Conservation (phyloP, 371 early-diverging fungal genomes). For the Mucor sp. region DNA sequence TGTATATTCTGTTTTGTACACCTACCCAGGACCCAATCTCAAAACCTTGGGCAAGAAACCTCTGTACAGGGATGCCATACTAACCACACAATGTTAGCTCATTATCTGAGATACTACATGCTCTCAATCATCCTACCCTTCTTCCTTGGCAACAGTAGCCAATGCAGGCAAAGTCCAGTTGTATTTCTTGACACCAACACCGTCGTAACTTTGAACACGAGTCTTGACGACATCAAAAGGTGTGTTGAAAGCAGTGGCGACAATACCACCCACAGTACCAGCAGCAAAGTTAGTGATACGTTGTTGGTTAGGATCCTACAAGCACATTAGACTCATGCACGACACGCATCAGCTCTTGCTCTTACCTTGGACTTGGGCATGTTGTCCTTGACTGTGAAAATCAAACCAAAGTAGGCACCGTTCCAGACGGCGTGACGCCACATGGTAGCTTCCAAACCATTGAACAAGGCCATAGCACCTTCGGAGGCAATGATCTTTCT, state of each 20-base stretch:
- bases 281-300: slow-evolving; percentile 89
- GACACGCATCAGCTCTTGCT: neutral
- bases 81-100: slow-evolving; percentile 25
- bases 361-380: slow-evolving; percentile 83
- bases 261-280: slow-evolving; percentile 93
- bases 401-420: slow-evolving; percentile 92
- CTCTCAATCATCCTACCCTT: slow-evolving; percentile 64
- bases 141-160: slow-evolving; percentile 88
- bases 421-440: slow-evolving; percentile 97
- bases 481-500: slow-evolving; percentile 74
- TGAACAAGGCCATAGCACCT: slow-evolving; percentile 85
- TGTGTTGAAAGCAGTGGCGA: slow-evolving; percentile 94
- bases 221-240: slow-evolving; percentile 98
- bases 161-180: slow-evolving; percentile 89
- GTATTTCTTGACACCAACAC: slow-evolving; percentile 70
- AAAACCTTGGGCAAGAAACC: slow-evolving; percentile 97
- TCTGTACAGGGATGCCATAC: slow-evolving; percentile 88
- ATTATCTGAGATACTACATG: neutral
- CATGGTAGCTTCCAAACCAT: slow-evolving; percentile 93
- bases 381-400: slow-evolving; percentile 69
- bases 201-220: slow-evolving; percentile 87
- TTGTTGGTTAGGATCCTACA: slow-evolving; percentile 71
- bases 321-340: neutral
- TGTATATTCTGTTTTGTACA: neutral
- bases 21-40: slow-evolving; percentile 92